Conservation (phyloP, 208 protist genomes). For the Balamuthia mandrillaris region DNA sequence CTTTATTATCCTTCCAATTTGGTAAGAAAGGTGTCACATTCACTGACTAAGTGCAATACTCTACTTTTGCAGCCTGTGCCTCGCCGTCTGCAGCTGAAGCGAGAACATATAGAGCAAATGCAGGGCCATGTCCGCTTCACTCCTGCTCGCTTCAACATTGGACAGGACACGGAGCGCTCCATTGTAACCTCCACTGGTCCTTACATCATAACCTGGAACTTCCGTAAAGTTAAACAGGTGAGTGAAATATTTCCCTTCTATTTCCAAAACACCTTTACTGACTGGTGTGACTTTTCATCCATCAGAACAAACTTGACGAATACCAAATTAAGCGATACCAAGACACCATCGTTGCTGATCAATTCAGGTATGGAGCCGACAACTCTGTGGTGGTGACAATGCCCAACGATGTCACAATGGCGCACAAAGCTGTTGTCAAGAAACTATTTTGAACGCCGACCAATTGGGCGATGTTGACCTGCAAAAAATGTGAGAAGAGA, state of each 20-base stretch:
- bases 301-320: conserved; percentile 45
- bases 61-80: too few species aligned
- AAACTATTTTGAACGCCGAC: background rate
- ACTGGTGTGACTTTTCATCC: background rate
- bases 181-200: conserved; percentile 67
- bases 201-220: conserved; percentile 74
- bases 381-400: conserved; percentile 65
- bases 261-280: background rate
- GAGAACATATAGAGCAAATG: conserved; percentile 55
- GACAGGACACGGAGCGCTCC: conserved; percentile 31
- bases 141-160: conserved; percentile 67
- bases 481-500: background rate
- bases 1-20: too few species aligned
- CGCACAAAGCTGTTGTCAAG: conserved; percentile 37
- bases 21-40: too few species aligned
- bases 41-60: too few species aligned
- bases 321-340: conserved; percentile 60
- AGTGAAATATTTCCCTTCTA: background rate
- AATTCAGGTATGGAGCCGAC: conserved; percentile 64
- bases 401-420: conserved; percentile 58
- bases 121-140: conserved; percentile 63
- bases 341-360: conserved; percentile 57
- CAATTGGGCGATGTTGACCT: background rate
- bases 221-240: conserved; percentile 60
- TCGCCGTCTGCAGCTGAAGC: conserved; percentile 52